Evolutionary conservation across 306 rosid species (phyloP).

Genomic region (Lathyrus aphaca): DNA sequence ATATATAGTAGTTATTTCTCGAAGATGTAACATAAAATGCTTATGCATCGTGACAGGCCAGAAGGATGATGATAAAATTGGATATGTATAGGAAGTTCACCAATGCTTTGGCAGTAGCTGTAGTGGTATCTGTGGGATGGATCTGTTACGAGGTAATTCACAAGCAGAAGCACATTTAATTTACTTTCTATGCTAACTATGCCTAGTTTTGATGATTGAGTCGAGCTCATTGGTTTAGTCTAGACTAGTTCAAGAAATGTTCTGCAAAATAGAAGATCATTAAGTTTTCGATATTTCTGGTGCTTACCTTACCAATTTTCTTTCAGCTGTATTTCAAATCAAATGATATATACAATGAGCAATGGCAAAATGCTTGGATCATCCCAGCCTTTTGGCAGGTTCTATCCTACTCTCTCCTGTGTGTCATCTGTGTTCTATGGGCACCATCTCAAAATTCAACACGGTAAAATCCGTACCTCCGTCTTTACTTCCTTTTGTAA

Average conservation of each 20-base stretch:
- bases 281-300: slow-evolving; percentile 12
- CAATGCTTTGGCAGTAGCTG: slow-evolving; percentile 89
- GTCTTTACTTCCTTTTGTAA: background rate
- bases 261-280: background rate
- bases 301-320: slow-evolving; percentile 27
- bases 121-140: slow-evolving; percentile 94
- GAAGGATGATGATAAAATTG: slow-evolving; percentile 86
- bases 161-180: slow-evolving; percentile 9
- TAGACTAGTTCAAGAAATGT: slow-evolving; percentile 19
- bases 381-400: slow-evolving; percentile 98
- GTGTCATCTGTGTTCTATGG: slow-evolving; percentile 86
- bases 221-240: slow-evolving; percentile 5
- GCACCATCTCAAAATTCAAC: slow-evolving; percentile 93
- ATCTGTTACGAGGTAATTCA: slow-evolving; percentile 88
- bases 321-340: slow-evolving; percentile 88
- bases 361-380: slow-evolving; percentile 93
- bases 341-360: slow-evolving; percentile 80
- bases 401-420: slow-evolving; percentile 78
- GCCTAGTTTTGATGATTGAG: slow-evolving; percentile 22
- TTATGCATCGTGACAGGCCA: slow-evolving; percentile 63
- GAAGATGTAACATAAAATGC: background rate
- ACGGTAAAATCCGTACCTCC: slow-evolving; percentile 51
- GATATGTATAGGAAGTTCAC: slow-evolving; percentile 95
- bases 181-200: slow-evolving; percentile 33
- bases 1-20: too few species aligned